Conservation (phyloP, 768 basidiomycete species). For the Phanerochaete sordida region DNA sequence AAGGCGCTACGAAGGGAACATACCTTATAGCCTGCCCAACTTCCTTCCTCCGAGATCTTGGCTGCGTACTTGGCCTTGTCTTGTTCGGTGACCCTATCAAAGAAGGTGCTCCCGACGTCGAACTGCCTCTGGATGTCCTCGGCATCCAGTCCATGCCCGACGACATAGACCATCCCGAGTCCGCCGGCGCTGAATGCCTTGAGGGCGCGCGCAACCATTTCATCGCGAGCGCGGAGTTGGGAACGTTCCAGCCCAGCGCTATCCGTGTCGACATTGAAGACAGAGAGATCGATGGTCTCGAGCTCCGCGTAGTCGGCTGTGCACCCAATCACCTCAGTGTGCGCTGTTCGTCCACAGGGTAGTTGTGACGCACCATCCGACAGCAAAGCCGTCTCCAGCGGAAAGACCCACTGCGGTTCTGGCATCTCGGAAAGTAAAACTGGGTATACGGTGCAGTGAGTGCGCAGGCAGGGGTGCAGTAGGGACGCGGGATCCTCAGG, state of each 20-base stretch:
- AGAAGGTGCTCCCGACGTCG: background rate
- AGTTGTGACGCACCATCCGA: background rate
- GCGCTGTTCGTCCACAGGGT: background rate
- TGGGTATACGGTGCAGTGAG: no score
- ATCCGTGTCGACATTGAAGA: background rate
- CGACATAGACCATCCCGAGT: background rate
- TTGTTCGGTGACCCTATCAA: background rate
- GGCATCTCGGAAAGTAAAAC: no score
- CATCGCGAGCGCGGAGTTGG: background rate
- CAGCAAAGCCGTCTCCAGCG: background rate
- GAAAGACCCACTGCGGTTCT: background rate
- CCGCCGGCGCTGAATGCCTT: background rate
- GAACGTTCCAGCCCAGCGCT: background rate
- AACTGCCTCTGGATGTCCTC: background rate
- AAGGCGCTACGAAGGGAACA: no score
- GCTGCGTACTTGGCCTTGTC: background rate
- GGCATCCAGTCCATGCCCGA: background rate
- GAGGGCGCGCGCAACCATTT: background rate
- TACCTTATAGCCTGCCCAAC: slow-evolving; percentile 3
- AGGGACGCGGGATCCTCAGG: no score
- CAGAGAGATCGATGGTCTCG: background rate
- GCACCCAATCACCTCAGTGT: background rate
- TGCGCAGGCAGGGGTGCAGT: no score
- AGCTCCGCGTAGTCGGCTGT: background rate
- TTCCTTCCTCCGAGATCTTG: background rate